Conservation (phyloP, 176 grass and related monocot species). For the Tillandsia fasciculata region DNA sequence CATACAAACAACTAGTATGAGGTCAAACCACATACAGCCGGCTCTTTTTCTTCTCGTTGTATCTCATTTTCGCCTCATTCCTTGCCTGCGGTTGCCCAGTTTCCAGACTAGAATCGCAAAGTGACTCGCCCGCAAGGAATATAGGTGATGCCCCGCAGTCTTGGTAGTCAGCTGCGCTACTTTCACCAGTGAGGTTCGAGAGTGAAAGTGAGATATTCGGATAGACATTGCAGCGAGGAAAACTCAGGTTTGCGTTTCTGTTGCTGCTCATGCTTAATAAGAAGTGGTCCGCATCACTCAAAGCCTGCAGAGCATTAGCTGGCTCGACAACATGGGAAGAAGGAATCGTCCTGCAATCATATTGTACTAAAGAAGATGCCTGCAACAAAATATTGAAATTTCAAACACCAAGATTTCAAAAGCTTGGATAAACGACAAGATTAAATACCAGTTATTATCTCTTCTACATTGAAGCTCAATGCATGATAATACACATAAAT, state of each 20-base stretch:
- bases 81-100: slow-evolving; percentile 27
- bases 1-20: not conserved
- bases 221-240: slow-evolving; percentile 6
- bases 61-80: slow-evolving; percentile 35
- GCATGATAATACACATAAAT: not conserved
- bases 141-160: not conserved
- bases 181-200: slow-evolving; percentile 4
- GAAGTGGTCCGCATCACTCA: slow-evolving; percentile 16
- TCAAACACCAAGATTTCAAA: not conserved
- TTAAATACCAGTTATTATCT: not conserved
- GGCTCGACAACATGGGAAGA: not conserved
- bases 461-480: not conserved
- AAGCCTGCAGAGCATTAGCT: slow-evolving; percentile 12
- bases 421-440: not conserved
- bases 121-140: slow-evolving; percentile 7
- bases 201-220: slow-evolving; percentile 4
- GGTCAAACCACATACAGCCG: slow-evolving; percentile 18
- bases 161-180: slow-evolving; percentile 4
- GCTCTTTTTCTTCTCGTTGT: slow-evolving; percentile 41
- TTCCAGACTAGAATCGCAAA: not conserved
- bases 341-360: slow-evolving; percentile 7
- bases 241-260: not conserved
- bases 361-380: slow-evolving; percentile 7
- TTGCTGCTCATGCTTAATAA: slow-evolving; percentile 2
- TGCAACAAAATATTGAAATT: not conserved